Base-by-base conservation (phyloP, 2,329 filamentous ascomycete species). In the Aspergillus neotritici region DNA sequence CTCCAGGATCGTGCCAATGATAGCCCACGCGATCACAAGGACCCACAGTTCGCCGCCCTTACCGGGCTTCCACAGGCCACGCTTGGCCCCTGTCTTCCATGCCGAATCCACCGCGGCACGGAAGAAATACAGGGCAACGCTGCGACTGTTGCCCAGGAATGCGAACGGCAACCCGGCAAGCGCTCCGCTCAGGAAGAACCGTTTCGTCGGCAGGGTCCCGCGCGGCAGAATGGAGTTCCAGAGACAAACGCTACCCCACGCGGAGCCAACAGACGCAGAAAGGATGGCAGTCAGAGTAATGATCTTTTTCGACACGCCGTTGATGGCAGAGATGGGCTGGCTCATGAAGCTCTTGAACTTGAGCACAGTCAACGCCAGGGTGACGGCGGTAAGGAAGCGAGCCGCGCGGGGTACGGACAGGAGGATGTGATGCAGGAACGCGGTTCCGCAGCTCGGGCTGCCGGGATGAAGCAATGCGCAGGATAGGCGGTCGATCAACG, bases 11-110 rank as follows among this genome's bases (percentile, higher is more conserved):
- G 79, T 78, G 43, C 89, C 87, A 13, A 90, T 80, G 13, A 90
- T 66, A 55, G 87, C 86, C 67, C 95, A 73, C 37, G 87, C 86
- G 13, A 81, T 66, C 12, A 91, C 84, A 59, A 97, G 90, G 3
- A 97, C 71, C 70, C 84, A 79, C 4, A 96, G 80, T 66, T 97
- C 91, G 0, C 89, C 89, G 31, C 87, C 86, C 56, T 77, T 80
- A 62, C 93, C 76, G 9, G 87, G 87, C 51, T 78, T 81, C 88
- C 91, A 95, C 81, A 88, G 88, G 1, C 87, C 79, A 29, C 84
- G 75, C 80, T 97, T 97, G 43, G 86, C 80, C n/a, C 90, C 89
- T 0, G 94, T 87, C 72, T 94, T 94, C 87, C 89, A 97, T 35
- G 89, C 66, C 31, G 81, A 87, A 62, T 94, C 86, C 25, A 95